Percentiles rank a stretch among this genome's conserved stretches.
Conservation (phyloP, 192 early-diverging fungal genomes). For the Lobosporangium transversale region DNA sequence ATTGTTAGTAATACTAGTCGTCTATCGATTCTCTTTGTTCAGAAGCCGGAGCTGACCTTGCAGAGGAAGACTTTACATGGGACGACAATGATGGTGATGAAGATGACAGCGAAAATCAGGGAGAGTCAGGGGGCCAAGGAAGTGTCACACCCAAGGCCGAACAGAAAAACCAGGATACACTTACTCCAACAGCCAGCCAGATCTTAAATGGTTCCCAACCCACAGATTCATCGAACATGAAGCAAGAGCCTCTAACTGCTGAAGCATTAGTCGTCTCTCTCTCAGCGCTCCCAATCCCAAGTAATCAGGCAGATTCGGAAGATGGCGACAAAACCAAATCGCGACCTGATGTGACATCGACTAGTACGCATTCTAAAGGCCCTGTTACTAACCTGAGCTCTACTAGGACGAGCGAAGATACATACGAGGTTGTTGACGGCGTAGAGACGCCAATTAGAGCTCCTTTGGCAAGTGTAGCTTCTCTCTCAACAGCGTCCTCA, state of each 20-base stretch:
- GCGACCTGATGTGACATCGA: constrained; percentile 9
- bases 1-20: no score
- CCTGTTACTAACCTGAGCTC: constrained; percentile 41
- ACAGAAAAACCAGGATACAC: constrained; percentile 6
- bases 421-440: constrained; percentile 30
- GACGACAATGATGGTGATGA: constrained; percentile 48
- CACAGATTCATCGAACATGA: constrained; percentile 3
- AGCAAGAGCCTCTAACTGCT: constrained; percentile 35
- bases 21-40: not conserved
- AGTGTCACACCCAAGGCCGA: constrained; percentile 46
- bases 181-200: constrained; percentile 28
- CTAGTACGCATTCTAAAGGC: constrained; percentile 24
- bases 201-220: not conserved
- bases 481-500: constrained; percentile 21
- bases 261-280: constrained; percentile 41
- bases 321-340: constrained; percentile 4
- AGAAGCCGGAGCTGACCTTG: constrained; percentile 39
- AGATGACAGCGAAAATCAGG: constrained; percentile 23
- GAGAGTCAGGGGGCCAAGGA: constrained; percentile 28
- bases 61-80: constrained; percentile 51
- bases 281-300: constrained; percentile 30
- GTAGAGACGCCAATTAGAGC: constrained; percentile 19
- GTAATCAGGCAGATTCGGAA: not conserved
- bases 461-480: constrained; percentile 17
- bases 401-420: constrained; percentile 39